These are phyloP conservation scores for Penicillium egyptiacum DNA, from an alignment of 495 filamentous ascomycete species.

Conservation along the genomic window DNA sequence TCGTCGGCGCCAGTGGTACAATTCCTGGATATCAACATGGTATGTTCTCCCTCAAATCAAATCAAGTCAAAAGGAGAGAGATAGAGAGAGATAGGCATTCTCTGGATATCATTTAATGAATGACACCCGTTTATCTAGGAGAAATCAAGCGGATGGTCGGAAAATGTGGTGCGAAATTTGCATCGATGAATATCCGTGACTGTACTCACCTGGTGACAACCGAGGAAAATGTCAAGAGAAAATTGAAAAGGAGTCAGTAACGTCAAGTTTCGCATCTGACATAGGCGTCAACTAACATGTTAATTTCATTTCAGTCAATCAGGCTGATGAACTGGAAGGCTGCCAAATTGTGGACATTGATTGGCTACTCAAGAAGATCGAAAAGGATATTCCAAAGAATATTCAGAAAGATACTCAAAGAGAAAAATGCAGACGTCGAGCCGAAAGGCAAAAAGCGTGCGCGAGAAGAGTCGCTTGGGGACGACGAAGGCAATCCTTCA, in stretches of 20 bases:
- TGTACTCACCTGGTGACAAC: conserved; percentile 26
- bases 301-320: conserved; percentile 5
- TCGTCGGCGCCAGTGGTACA: conserved; percentile 57
- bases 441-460: conserved; percentile 7
- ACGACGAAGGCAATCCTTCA: not conserved
- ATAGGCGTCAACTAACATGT: not conserved
- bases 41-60: conserved; percentile 8
- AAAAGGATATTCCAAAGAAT: not conserved
- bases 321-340: not conserved
- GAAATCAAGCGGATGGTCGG: conserved; percentile 12
- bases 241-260: conserved; percentile 14
- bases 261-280: not conserved
- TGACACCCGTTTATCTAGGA: not conserved
- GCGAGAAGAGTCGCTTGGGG: not conserved
- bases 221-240: not conserved
- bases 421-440: not conserved
- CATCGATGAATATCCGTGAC: not conserved
- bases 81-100: not conserved
- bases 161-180: conserved; percentile 13
- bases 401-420: not conserved
- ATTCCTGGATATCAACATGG: conserved; percentile 56
- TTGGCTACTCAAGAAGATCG: conserved; percentile 11
- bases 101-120: not conserved
- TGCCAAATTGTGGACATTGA: conserved; percentile 13
- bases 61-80: not conserved